Evolutionary conservation across 768 basidiomycete species (phyloP).

Genomic region (Piloderma croceum): DNA sequence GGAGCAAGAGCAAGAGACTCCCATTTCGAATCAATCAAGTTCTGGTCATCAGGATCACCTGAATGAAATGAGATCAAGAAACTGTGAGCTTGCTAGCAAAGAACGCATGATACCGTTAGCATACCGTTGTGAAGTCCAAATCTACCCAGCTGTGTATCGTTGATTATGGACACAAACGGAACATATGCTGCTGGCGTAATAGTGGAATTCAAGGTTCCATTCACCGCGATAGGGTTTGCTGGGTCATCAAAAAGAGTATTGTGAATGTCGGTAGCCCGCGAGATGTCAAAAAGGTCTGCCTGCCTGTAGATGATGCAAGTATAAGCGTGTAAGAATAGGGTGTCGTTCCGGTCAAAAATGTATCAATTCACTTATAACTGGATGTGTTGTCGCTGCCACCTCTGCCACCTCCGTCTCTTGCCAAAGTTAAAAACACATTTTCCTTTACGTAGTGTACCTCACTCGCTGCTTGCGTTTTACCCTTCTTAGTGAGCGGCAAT

Average conservation of each 20-base stretch:
- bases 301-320: constrained; percentile 32
- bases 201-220: constrained; percentile 39
- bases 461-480: constrained; percentile 46
- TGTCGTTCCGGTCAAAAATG: neutral
- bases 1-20: constrained; percentile 60
- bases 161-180: constrained; percentile 50
- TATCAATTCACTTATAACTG: constrained; percentile 43
- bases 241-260: constrained; percentile 50
- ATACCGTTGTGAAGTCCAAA: constrained; percentile 62
- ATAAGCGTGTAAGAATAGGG: neutral
- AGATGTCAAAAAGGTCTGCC: constrained; percentile 54
- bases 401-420: constrained; percentile 56
- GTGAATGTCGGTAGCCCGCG: constrained; percentile 55
- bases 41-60: constrained; percentile 46
- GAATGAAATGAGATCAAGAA: constrained; percentile 1
- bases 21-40: constrained; percentile 63
- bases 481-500: constrained; percentile 45
- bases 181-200: constrained; percentile 52
- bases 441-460: constrained; percentile 53
- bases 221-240: constrained; percentile 43
- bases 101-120: constrained; percentile 4
- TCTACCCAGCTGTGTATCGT: constrained; percentile 47
- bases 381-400: constrained; percentile 46
- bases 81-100: neutral
- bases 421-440: constrained; percentile 51